Conservation (phyloP, 495 filamentous ascomycete species). For the Cercophora scortea region DNA sequence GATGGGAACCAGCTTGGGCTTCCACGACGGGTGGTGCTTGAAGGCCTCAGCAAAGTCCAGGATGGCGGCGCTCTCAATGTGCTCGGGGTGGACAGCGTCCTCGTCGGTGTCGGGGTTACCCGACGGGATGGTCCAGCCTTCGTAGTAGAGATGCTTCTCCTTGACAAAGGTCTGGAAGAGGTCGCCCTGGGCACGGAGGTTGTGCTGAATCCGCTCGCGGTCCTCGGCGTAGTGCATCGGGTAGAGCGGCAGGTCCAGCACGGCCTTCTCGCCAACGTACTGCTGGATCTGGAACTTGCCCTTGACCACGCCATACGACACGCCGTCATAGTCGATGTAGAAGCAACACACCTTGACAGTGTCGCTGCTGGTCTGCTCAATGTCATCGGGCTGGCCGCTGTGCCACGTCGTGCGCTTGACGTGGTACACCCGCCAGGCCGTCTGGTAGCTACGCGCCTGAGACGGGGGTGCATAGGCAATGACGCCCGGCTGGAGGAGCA, state of each 20-base stretch:
- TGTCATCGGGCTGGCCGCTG: constrained; percentile 8
- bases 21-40: constrained; percentile 23
- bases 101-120: constrained; percentile 6
- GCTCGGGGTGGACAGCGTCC: constrained; percentile 5
- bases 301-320: constrained; percentile 41
- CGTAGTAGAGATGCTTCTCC: constrained; percentile 37
- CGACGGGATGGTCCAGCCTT: constrained; percentile 31
- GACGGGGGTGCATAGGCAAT: constrained; percentile 21
- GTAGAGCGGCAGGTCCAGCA: constrained; percentile 45
- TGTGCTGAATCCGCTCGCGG: constrained; percentile 6
- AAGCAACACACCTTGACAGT: constrained; percentile 37
- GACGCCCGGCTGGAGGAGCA: constrained; percentile 26
- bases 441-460: constrained; percentile 17
- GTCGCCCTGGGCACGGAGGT: constrained; percentile 16
- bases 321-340: constrained; percentile 55
- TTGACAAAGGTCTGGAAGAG: constrained; percentile 29
- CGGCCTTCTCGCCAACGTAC: constrained; percentile 48
- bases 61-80: constrained; percentile 39
- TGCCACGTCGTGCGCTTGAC: constrained; percentile 9
- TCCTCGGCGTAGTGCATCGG: constrained; percentile 41
- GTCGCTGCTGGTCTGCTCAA: neutral
- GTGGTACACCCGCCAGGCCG: constrained; percentile 24
- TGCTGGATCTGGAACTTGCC: constrained; percentile 32
- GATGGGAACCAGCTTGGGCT: constrained; percentile 9
- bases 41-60: constrained; percentile 41